Conservation (phyloP, 2,329 filamentous ascomycete genomes). For the Colletotrichum agaves region DNA sequence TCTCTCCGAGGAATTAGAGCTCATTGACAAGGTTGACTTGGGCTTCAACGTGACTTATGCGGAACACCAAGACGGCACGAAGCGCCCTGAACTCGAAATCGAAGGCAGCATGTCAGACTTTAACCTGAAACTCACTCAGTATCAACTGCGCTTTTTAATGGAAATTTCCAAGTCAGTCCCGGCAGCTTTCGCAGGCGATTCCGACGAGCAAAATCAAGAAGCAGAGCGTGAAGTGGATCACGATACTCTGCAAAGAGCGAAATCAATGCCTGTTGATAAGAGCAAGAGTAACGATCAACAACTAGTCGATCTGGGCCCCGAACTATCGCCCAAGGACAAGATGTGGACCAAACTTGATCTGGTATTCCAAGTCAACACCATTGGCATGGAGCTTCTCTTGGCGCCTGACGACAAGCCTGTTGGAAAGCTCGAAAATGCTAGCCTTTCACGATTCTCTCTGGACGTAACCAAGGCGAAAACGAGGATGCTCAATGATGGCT, state of each 20-base stretch:
- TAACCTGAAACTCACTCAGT: conserved; percentile 88
- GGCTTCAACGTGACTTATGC: conserved; percentile 92
- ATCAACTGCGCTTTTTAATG: conserved; percentile 88
- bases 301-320: conserved; percentile 71
- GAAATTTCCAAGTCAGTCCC: conserved; percentile 91
- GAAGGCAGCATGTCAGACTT: conserved; percentile 93
- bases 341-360: conserved; percentile 95
- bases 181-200: conserved; percentile 82
- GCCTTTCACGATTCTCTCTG: conserved; percentile 91
- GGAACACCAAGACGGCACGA: conserved; percentile 80
- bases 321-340: conserved; percentile 74
- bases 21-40: conserved; percentile 97
- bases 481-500: conserved; percentile 90
- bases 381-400: conserved; percentile 88
- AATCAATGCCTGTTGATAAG: conserved; percentile 48
- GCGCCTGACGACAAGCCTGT: conserved; percentile 81
- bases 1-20: conserved; percentile 85
- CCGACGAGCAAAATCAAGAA: conserved; percentile 77
- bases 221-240: conserved; percentile 79
- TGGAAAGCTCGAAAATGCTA: conserved; percentile 80
- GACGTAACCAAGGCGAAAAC: conserved; percentile 94
- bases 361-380: conserved; percentile 86
- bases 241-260: conserved; percentile 60
- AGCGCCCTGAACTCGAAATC: conserved; percentile 91
- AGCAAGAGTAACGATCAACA: conserved; percentile 50